phyloP scores from a whole-genome alignment of 1,284 basidiomycete species.

The Testicularia cyperi region DNA sequence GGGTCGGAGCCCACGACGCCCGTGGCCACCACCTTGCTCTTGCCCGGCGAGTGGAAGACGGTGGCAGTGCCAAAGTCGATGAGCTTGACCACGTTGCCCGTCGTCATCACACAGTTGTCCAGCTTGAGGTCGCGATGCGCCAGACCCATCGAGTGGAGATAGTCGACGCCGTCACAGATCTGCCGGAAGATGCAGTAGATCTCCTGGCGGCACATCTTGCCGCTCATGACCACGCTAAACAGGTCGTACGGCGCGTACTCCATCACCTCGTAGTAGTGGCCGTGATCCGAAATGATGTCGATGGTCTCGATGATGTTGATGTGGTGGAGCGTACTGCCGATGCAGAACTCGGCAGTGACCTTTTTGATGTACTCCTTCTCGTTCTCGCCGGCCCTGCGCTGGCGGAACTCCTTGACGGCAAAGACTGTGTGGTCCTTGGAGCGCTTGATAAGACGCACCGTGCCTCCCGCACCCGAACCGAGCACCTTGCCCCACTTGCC shows the following conservation, averaged over 20 bases:
- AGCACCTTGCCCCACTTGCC: slow-evolving; percentile 97
- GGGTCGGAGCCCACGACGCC: slow-evolving; percentile 97
- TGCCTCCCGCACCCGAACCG: slow-evolving; percentile 94
- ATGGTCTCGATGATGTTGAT: slow-evolving; percentile 97
- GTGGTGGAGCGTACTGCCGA: slow-evolving; percentile 80
- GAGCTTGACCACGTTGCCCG: slow-evolving; percentile 89
- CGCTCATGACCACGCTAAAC: slow-evolving; percentile 99
- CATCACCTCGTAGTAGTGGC: slow-evolving; percentile 84
- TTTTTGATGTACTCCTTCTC: slow-evolving; percentile 99
- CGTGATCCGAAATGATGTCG: slow-evolving; percentile 96
- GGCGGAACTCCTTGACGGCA: slow-evolving; percentile 96
- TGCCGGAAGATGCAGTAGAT: slow-evolving; percentile 99
- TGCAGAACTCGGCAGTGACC: slow-evolving; percentile 97
- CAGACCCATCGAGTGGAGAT: slow-evolving; percentile 93
- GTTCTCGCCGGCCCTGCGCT: slow-evolving; percentile 79
- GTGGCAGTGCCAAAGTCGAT: slow-evolving; percentile 99
- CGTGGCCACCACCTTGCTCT: slow-evolving; percentile 66
- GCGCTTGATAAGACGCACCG: slow-evolving; percentile 91
- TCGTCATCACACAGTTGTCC: slow-evolving; percentile 99
- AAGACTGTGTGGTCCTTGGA: slow-evolving; percentile 68
- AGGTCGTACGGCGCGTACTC: slow-evolving; percentile 98
- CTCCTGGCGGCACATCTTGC: slow-evolving; percentile 95
- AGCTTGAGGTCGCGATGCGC: slow-evolving; percentile 98
- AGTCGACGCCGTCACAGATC: slow-evolving; percentile 96
- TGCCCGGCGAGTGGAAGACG: slow-evolving; percentile 95